Evolutionary conservation across 2,329 filamentous ascomycete genomes (phyloP).

Genomic region (Phymatotrichopsis omnivora): DNA sequence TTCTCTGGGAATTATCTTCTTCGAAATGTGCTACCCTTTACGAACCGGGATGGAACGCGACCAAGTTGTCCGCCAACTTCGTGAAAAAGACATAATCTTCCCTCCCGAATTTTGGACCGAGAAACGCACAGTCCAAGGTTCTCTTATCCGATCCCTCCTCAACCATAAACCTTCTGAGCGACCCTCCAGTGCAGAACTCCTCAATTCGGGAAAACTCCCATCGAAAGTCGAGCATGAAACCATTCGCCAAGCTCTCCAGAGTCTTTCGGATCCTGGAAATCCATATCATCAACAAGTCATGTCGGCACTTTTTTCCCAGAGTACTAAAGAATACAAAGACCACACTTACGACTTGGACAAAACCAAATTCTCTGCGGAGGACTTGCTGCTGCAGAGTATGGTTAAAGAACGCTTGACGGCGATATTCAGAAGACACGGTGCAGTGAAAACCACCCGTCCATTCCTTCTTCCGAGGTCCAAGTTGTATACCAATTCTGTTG

Average conservation of each 20-base stretch:
- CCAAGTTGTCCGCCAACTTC: constrained; percentile 55
- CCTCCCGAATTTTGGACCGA: constrained; percentile 62
- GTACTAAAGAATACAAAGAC: constrained; percentile 69
- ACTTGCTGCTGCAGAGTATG: constrained; percentile 59
- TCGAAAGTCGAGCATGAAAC: constrained; percentile 89
- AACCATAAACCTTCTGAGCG: constrained; percentile 73
- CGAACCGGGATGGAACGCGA: constrained; percentile 54
- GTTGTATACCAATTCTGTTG: constrained; percentile 64
- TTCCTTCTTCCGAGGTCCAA: constrained; percentile 71
- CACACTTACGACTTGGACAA: constrained; percentile 58
- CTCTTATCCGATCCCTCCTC: constrained; percentile 69
- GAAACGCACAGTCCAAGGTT: constrained; percentile 58
- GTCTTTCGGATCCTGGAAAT: constrained; percentile 69
- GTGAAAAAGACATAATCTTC: constrained; percentile 56
- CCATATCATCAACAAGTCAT: constrained; percentile 86
- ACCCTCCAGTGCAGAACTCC: constrained; percentile 69
- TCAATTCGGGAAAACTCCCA: constrained; percentile 77
- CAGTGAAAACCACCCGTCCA: constrained; percentile 66
- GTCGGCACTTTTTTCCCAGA: constrained; percentile 68
- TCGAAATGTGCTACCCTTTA: constrained; percentile 76
- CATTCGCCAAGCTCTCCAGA: constrained; percentile 70
- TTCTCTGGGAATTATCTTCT: constrained; percentile 92
- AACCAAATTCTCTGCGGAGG: constrained; percentile 47
- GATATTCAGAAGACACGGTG: constrained; percentile 83
- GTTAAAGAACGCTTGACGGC: constrained; percentile 64